A percentile compares a stretch with the other conserved stretches of the same genome.
phyloP scores from a whole-genome alignment of 23 red algal genomes.

The Gracilaria vermiculophylla region DNA sequence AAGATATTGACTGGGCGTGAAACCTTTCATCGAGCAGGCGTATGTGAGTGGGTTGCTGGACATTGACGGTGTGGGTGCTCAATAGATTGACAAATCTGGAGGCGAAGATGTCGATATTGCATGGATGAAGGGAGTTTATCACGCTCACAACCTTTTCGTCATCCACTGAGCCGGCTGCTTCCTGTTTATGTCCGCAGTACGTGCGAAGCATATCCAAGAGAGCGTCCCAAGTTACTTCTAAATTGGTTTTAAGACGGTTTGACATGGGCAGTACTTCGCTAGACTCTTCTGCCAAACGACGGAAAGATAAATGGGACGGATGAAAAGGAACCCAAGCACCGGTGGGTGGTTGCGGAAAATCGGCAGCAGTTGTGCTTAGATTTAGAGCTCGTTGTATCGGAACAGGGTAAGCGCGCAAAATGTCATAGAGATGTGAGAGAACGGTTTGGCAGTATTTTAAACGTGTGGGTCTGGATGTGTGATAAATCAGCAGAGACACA shows the following conservation, averaged over 20 bases:
- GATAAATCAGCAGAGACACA: neutral
- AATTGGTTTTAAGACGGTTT: constrained; percentile 22
- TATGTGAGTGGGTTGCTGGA: neutral
- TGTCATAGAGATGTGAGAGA: neutral
- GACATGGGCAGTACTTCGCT: neutral
- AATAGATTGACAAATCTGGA: constrained; percentile 36
- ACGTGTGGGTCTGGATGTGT: neutral
- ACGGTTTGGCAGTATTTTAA: neutral
- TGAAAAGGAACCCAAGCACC: neutral
- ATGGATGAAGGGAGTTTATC: constrained; percentile 28
- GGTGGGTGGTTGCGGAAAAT: neutral
- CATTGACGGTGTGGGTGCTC: constrained; percentile 16
- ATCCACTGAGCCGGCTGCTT: constrained; percentile 5
- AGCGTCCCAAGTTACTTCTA: constrained; percentile 45
- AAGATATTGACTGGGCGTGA: neutral
- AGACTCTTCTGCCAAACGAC: neutral
- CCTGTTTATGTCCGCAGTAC: constrained; percentile 26
- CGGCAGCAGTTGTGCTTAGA: neutral
- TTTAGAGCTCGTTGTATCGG: constrained; percentile 31
- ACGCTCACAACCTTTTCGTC: neutral
- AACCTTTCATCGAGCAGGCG: constrained; percentile 8
- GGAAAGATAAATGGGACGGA: neutral
- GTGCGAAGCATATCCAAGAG: constrained; percentile 36
- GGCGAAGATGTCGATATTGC: constrained; percentile 39
- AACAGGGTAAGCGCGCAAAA: neutral